A percentile compares a stretch with the other conserved stretches of the same genome.
phyloP scores from a whole-genome alignment of 805 yeast genomes.

The Hanseniaspora taiwanica region DNA sequence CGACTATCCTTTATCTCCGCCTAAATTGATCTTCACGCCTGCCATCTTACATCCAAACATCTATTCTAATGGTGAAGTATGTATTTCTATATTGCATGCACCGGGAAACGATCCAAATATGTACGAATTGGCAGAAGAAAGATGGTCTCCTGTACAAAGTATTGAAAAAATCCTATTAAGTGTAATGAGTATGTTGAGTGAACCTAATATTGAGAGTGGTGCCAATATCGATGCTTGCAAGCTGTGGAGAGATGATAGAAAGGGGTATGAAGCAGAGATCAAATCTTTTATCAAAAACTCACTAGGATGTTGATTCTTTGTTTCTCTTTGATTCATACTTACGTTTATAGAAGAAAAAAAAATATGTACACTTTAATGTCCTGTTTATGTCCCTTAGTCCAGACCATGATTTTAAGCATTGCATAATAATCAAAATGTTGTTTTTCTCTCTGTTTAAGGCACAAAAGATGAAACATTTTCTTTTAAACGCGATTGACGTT shows the following conservation, averaged over 20 bases:
- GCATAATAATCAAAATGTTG: too few species aligned
- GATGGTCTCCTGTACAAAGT: slow-evolving; percentile 97
- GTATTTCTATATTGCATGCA: slow-evolving; percentile 87
- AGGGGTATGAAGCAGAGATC: slow-evolving; percentile 52
- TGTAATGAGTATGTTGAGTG: slow-evolving; percentile 93
- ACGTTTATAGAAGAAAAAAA: too few species aligned
- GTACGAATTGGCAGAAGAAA: slow-evolving; percentile 88
- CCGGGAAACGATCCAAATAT: slow-evolving; percentile 97
- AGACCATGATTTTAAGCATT: too few species aligned
- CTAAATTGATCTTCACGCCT: slow-evolving; percentile 60
- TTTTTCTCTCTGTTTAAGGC: too few species aligned
- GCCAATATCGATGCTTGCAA: slow-evolving; percentile 75
- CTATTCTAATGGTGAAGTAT: slow-evolving; percentile 88
- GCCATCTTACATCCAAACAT: slow-evolving; percentile 88
- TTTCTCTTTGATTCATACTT: too few species aligned
- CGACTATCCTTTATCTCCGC: slow-evolving; percentile 79
- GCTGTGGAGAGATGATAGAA: slow-evolving; percentile 79
- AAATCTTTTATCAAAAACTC: slow-evolving; percentile 54
- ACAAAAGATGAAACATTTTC: too few species aligned
- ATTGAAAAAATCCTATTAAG: slow-evolving; percentile 91
- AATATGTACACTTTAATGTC: too few species aligned
- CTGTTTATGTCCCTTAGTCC: too few species aligned
- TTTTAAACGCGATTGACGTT: too few species aligned
- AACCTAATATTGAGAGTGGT: slow-evolving; percentile 92
- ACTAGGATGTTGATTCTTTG: slow-evolving; percentile 47